phyloP scores from a whole-genome alignment of 345 rosid species.

The Ricinus communis region DNA sequence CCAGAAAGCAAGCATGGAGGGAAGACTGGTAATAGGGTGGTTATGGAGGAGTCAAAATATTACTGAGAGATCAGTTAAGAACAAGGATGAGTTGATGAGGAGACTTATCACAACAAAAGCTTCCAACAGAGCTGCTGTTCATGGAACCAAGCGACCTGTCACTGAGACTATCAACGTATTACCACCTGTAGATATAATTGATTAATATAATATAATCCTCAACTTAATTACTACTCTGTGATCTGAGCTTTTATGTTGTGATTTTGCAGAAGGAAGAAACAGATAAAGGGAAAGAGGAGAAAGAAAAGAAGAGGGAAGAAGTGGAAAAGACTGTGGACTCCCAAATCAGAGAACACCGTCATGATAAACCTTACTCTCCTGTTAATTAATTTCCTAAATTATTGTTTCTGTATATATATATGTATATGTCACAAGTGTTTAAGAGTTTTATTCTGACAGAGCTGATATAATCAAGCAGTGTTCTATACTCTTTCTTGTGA shows the following conservation, averaged over 20 bases:
- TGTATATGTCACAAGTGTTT: background rate
- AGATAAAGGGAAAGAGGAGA: slow-evolving; percentile 19
- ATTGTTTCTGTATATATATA: background rate
- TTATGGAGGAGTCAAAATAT: slow-evolving; percentile 7
- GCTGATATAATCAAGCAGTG: no score
- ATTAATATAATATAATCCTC: no score
- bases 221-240: no score
- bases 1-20: background rate
- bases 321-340: slow-evolving; percentile 18
- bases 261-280: slow-evolving; percentile 22
- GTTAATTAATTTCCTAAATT: background rate
- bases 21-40: background rate
- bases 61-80: background rate
- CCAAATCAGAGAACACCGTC: background rate
- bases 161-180: slow-evolving; percentile 13
- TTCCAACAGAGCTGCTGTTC: slow-evolving; percentile 29
- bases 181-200: no score
- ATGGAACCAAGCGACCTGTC: slow-evolving; percentile 28
- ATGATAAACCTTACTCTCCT: background rate
- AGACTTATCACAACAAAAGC: slow-evolving; percentile 22
- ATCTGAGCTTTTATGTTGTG: background rate
- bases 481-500: no score
- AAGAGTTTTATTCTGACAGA: no score
- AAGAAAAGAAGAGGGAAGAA: slow-evolving; percentile 21
- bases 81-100: background rate